phyloP scores from a whole-genome alignment of 441 rosid genomes.

The Pelargonium australe region DNA sequence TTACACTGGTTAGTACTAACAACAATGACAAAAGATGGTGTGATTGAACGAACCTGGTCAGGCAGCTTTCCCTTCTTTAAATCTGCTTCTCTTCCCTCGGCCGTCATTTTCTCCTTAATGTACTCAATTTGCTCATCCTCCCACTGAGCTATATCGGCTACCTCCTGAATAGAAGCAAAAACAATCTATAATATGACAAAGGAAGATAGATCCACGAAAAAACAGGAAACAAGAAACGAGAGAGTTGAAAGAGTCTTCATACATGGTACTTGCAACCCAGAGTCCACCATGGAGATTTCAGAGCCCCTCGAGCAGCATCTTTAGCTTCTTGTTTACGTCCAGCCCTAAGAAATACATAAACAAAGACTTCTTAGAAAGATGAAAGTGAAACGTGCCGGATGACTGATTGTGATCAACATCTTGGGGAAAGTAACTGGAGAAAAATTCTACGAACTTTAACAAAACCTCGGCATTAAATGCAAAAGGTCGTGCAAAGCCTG shows the following conservation, averaged over 20 bases:
- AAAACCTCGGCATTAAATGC: conserved; percentile 65
- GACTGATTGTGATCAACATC: conserved; percentile 6
- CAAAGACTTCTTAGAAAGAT: conserved; percentile 18
- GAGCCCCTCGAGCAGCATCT: conserved; percentile 78
- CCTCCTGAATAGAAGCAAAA: conserved; percentile 41
- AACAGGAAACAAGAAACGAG: conserved; percentile 1
- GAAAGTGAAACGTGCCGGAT: background rate
- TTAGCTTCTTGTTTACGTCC: conserved; percentile 66
- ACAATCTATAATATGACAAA: background rate
- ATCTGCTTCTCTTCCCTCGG: conserved; percentile 67
- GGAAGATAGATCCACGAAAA: background rate
- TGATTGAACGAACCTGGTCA: conserved; percentile 40
- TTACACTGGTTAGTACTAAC: no score
- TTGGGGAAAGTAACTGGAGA: conserved; percentile 7
- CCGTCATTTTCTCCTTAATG: conserved; percentile 63
- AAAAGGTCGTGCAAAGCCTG: conserved; percentile 84
- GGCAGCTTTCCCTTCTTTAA: conserved; percentile 73
- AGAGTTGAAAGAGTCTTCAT: conserved; percentile 16
- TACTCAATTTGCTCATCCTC: conserved; percentile 82
- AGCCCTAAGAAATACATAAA: conserved; percentile 35
- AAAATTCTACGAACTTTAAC: conserved; percentile 42
- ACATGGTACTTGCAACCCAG: conserved; percentile 70
- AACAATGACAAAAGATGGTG: background rate
- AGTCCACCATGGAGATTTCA: conserved; percentile 90
- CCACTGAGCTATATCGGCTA: conserved; percentile 71